Conservation (phyloP, 1,284 basidiomycete species). For the Mycena sp. region DNA sequence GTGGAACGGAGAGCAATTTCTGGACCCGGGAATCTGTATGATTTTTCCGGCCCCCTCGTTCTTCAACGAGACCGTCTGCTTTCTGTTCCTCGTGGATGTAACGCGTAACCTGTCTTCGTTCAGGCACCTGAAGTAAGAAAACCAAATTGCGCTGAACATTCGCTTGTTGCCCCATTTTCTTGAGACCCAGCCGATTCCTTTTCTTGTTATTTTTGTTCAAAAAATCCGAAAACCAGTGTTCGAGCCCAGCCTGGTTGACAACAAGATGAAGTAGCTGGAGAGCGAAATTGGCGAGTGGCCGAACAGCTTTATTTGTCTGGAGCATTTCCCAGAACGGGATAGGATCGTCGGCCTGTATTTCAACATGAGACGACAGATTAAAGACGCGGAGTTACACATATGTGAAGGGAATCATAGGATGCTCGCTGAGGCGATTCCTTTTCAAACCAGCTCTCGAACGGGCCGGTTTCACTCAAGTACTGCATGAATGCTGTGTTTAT, state of each 20-base stretch:
- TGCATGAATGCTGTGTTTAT: constrained; percentile 9
- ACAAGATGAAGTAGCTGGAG: constrained; percentile 8
- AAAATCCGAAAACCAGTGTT: constrained; percentile 8
- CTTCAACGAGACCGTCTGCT: constrained; percentile 4
- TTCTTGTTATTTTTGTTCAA: constrained; percentile 12
- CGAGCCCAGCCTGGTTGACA: constrained; percentile 10
- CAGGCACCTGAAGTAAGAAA: not conserved
- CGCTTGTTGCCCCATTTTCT: constrained; percentile 7
- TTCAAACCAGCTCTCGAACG: constrained; percentile 10
- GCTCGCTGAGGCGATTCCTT: constrained; percentile 1
- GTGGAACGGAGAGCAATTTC: constrained; percentile 7
- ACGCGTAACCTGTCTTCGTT: constrained; percentile 5
- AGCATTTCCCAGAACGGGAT: constrained; percentile 18
- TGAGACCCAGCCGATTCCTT: not conserved
- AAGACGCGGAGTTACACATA: not conserved
- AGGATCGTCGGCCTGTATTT: constrained; percentile 7
- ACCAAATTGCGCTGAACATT: not conserved
- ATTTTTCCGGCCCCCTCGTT: constrained; percentile 10
- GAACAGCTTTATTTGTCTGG: not conserved
- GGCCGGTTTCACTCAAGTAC: constrained; percentile 13
- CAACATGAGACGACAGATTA: not conserved
- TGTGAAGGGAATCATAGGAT: not conserved
- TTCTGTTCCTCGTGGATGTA: constrained; percentile 10
- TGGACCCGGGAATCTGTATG: constrained; percentile 7
- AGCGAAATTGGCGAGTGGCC: constrained; percentile 5